Evolutionary conservation across 2,329 filamentous ascomycete species (phyloP), one percentile per base, ranked within the genome.

Genomic region (Fusarium hostae): DNA sequence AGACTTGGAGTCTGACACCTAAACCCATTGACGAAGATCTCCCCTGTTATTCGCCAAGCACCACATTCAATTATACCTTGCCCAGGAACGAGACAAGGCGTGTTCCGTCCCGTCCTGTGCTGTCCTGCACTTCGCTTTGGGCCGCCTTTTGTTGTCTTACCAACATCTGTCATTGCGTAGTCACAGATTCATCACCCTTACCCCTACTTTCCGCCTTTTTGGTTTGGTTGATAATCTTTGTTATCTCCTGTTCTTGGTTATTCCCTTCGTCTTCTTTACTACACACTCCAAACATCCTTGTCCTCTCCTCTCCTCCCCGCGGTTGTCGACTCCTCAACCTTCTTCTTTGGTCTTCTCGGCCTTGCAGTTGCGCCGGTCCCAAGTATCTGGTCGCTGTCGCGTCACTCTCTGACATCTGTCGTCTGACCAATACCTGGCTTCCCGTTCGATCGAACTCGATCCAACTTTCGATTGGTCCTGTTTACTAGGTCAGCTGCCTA

Each of bases 401-500:
- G 63, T 76, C 64, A 70, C 68, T 65, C 50, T 71, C 66, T 72
- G 66, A 64, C 59, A 69, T 59, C 56, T 63, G 51, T 70, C 71
- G 59, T 56, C 72, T 75, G 73, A 74, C 65, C 63, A 68, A 61
- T 66, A 71, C 56, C 61, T 56, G 57, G 55, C 62, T 70, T 72
- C 62, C 63, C 58, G 61, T 67, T 71, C 63, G 63, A 59, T 62
- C 63, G 16, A 50, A 47, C 44, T 55, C 63, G 64, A 72, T 71
- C 71, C 57, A 68, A 61, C 65, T 54, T 63, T 68, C 72, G 50
- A 64, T 70, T 73, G 68, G 69, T 47, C 47, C 60, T 50, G 55
- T 66, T 63, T 54, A 41, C 40, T 63, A 58, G 67, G 70, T 72
- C 70, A 76, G 63, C 74, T 76, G 70, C 54, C 71, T 67, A 40